Evolutionary conservation across 441 rosid genomes (phyloP).

Genomic region (Gossypium schwendimanii): DNA sequence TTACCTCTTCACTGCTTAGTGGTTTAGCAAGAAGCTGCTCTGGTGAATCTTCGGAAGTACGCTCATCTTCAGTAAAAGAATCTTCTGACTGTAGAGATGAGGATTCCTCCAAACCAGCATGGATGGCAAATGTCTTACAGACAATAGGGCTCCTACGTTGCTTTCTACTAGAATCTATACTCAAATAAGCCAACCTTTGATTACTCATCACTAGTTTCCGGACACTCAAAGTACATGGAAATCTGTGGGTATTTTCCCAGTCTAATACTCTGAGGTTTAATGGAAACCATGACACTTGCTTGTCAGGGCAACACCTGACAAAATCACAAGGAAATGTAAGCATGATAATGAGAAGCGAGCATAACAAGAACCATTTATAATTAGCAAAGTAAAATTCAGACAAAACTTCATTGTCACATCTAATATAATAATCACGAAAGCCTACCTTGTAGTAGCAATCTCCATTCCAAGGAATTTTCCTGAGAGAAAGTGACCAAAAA

Average conservation of each 20-base stretch:
- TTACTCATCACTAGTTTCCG: conserved; percentile 11
- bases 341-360: neutral
- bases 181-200: conserved; percentile 23
- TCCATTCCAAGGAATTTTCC: conserved; percentile 31
- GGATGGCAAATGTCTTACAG: conserved; percentile 32
- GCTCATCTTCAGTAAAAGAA: conserved; percentile 23
- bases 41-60: conserved; percentile 30
- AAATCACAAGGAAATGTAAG: neutral
- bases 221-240: conserved; percentile 13
- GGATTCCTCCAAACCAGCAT: conserved; percentile 45
- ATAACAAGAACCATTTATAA: neutral
- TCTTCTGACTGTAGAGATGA: conserved; percentile 28
- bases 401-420: neutral
- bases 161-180: conserved; percentile 23
- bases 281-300: conserved; percentile 26
- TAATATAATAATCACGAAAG: neutral
- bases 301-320: conserved; percentile 35
- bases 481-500: neutral
- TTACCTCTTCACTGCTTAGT: conserved; percentile 54
- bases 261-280: conserved; percentile 27
- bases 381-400: neutral
- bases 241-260: conserved; percentile 18
- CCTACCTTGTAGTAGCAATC: conserved; percentile 39
- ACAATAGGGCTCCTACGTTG: conserved; percentile 20
- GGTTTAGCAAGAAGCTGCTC: conserved; percentile 39